phyloP scores from a whole-genome alignment of 441 rosid genomes.

The Populus hybrid region DNA sequence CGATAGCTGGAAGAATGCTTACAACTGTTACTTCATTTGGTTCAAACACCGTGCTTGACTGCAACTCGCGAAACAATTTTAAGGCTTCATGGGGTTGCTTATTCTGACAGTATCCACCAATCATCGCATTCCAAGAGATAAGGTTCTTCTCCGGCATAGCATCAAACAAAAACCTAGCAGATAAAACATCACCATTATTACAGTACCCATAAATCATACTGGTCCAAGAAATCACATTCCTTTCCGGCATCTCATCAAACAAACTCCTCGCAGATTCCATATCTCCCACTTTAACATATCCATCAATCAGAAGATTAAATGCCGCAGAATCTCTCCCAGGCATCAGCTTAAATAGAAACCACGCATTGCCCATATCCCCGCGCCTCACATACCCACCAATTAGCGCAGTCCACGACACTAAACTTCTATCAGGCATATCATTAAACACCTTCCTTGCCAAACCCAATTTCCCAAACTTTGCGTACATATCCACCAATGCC shows the following conservation, averaged over 20 bases:
- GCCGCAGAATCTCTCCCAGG: slow-evolving; percentile 43
- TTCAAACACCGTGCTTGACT: slow-evolving; percentile 38
- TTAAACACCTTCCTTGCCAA: slow-evolving; percentile 61
- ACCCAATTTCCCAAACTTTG: slow-evolving; percentile 50
- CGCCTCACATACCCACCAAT: slow-evolving; percentile 53
- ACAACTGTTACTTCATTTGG: slow-evolving; percentile 57
- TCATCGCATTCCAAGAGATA: slow-evolving; percentile 64
- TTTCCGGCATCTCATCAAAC: slow-evolving; percentile 49
- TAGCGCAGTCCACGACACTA: slow-evolving; percentile 74
- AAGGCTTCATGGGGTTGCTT: slow-evolving; percentile 54
- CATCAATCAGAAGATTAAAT: slow-evolving; percentile 55
- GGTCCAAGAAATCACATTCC: slow-evolving; percentile 63
- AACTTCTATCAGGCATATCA: slow-evolving; percentile 65
- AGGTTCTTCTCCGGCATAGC: slow-evolving; percentile 48
- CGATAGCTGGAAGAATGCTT: slow-evolving; percentile 58
- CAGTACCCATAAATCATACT: slow-evolving; percentile 51
- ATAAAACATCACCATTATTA: slow-evolving; percentile 38
- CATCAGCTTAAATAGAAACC: slow-evolving; percentile 47
- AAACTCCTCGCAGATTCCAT: slow-evolving; percentile 38
- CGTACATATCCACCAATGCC: slow-evolving; percentile 76
- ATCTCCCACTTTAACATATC: slow-evolving; percentile 42
- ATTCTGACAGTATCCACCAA: slow-evolving; percentile 52
- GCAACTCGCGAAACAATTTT: slow-evolving; percentile 52
- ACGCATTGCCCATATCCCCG: slow-evolving; percentile 44
- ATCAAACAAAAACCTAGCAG: slow-evolving; percentile 49